Evolutionary conservation across 2,329 filamentous ascomycete species (phyloP).

Genomic region (Canariomyces notabilis): DNA sequence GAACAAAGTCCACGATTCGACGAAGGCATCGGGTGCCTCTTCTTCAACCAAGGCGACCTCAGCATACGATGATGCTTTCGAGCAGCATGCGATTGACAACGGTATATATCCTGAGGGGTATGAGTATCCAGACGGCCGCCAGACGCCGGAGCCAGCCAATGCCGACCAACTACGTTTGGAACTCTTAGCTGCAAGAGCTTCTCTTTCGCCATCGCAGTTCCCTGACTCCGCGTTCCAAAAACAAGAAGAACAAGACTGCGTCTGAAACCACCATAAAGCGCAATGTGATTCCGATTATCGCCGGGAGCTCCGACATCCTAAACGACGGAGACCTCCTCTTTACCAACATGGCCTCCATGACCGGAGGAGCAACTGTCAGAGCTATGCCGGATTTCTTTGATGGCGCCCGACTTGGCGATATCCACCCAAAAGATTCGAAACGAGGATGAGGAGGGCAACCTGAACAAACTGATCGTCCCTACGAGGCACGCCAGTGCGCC

Average conservation of each 20-base stretch:
- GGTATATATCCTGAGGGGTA: too few relatives aligned
- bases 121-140: too few relatives aligned
- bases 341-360: constrained; percentile 6
- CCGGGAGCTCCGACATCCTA: constrained; percentile 6
- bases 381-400: constrained; percentile 16
- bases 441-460: constrained; percentile 2
- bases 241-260: constrained; percentile 12
- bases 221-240: constrained; percentile 16
- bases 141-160: too few relatives aligned
- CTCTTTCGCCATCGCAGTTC: constrained; percentile 19
- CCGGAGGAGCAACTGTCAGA: not conserved
- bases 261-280: constrained; percentile 2
- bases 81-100: too few relatives aligned
- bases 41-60: constrained; percentile 15
- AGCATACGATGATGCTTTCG: too few relatives aligned
- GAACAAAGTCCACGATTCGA: constrained; percentile 19
- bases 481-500: constrained; percentile 17
- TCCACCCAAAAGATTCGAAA: constrained; percentile 10
- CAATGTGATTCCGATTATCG: constrained; percentile 10
- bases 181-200: not conserved
- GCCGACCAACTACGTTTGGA: too few relatives aligned
- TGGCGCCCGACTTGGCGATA: constrained; percentile 5
- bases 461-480: constrained; percentile 19
- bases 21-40: constrained; percentile 14
- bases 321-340: constrained; percentile 4